A percentile compares a stretch with the other conserved stretches of the same genome.
Conservation (phyloP, 2,329 filamentous ascomycete genomes). For the Sclerotiophoma versabilis region DNA sequence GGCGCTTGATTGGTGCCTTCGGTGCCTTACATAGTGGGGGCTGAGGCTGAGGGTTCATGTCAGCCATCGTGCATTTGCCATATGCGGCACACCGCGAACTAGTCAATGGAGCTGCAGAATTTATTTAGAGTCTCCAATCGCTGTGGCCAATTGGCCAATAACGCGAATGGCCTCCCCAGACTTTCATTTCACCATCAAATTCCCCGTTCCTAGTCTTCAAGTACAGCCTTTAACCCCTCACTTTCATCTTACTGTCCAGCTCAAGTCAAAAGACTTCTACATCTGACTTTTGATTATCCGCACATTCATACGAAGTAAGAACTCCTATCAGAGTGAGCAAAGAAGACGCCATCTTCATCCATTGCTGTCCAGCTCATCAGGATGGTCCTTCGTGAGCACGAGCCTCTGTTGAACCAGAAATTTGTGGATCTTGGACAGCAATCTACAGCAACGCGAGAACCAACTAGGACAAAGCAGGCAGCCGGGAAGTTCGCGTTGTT, state of each 20-base stretch:
- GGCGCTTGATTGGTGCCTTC: slow-evolving; percentile 5
- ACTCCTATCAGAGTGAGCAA: neutral
- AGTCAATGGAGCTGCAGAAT: slow-evolving; percentile 14
- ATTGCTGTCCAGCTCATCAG: neutral
- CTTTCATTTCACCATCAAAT: neutral
- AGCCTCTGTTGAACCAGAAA: slow-evolving; percentile 27
- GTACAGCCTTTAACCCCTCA: neutral
- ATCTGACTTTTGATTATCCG: neutral
- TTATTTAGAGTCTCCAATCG: slow-evolving; percentile 1
- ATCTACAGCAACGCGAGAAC: neutral
- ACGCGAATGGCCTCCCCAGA: neutral
- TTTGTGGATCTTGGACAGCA: slow-evolving; percentile 3
- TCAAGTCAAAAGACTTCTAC: neutral
- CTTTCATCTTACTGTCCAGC: neutral
- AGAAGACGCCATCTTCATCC: neutral
- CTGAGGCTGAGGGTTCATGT: slow-evolving; percentile 28
- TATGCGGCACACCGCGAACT: slow-evolving; percentile 21
- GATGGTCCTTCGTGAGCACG: slow-evolving; percentile 23
- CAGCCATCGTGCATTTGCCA: slow-evolving; percentile 23
- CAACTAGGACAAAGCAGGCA: neutral
- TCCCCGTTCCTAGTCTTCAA: neutral
- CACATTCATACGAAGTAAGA: neutral
- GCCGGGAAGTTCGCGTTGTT: neutral
- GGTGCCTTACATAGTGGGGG: slow-evolving; percentile 17
- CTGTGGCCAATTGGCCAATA: slow-evolving; percentile 6